phyloP scores from a whole-genome alignment of 176 grass and related monocot genomes.

The Triticum monococcum region DNA sequence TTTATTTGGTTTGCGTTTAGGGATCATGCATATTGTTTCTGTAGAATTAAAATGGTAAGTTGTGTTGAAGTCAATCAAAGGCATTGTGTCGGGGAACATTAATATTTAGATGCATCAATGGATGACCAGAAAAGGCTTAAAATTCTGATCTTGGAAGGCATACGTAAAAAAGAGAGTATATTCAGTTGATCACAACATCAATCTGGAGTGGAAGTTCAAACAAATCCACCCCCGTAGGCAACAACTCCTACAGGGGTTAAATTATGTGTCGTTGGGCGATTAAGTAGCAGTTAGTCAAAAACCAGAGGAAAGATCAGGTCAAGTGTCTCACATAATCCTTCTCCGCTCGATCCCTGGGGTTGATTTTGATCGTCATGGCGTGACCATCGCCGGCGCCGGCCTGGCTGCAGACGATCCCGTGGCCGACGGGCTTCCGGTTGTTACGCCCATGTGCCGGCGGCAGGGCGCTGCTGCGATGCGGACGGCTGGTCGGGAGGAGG shows the following conservation, averaged over 20 bases:
- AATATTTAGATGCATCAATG: background rate
- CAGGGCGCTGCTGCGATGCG: background rate
- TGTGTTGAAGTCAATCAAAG: no score
- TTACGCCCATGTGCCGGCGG: background rate
- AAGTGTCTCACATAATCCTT: conserved; percentile 3
- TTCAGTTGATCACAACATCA: background rate
- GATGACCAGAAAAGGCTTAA: background rate
- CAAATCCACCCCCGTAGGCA: background rate
- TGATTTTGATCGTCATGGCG: background rate
- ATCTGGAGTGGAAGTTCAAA: no score
- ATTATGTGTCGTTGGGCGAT: background rate
- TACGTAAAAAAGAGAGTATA: background rate
- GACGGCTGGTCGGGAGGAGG: background rate
- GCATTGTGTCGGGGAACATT: background rate
- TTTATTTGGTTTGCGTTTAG: no score
- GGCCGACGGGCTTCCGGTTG: background rate
- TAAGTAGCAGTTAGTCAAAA: background rate
- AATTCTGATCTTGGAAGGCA: background rate
- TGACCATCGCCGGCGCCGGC: no score
- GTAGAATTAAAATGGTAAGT: background rate
- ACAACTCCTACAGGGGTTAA: background rate
- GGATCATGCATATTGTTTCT: background rate
- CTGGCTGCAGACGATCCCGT: background rate
- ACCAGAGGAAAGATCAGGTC: background rate
- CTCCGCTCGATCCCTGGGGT: background rate